Evolutionary conservation across 306 rosid species (phyloP).

Genomic region (Ceratonia siliqua): DNA sequence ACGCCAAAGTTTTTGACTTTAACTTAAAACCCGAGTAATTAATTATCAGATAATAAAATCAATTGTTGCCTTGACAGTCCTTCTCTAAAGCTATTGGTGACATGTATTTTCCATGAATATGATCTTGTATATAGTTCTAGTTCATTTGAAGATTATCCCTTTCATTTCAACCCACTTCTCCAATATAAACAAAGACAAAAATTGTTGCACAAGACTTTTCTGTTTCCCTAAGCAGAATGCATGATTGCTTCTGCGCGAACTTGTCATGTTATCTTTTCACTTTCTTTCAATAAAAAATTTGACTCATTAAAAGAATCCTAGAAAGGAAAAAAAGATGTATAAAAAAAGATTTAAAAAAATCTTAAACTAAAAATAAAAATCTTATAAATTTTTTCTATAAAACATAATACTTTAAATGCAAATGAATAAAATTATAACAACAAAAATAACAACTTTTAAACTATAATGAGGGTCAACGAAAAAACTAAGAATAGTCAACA

Average conservation of each 20-base stretch:
- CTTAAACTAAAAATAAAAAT: no score
- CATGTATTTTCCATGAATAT: not conserved
- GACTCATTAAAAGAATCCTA: no score
- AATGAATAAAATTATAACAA: no score
- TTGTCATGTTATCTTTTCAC: not conserved
- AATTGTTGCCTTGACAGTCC: not conserved
- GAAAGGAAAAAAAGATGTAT: not conserved
- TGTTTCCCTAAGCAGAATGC: no score
- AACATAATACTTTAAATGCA: no score
- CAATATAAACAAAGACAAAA: not conserved
- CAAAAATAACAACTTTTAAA: no score
- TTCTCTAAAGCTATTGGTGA: not conserved
- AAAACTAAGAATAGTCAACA: no score
- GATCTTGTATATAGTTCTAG: not conserved
- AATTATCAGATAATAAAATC: not conserved
- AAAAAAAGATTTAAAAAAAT: no score
- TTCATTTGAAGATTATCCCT: not conserved
- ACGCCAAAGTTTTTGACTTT: not conserved
- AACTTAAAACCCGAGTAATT: not conserved
- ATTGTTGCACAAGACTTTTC: no score
- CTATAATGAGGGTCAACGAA: no score
- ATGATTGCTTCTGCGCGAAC: not conserved
- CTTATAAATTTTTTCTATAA: no score
- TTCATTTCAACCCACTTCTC: not conserved
- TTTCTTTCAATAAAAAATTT: not conserved